Base-by-base conservation (phyloP, 176 grass and related monocot species). In the Otatea glauca region DNA sequence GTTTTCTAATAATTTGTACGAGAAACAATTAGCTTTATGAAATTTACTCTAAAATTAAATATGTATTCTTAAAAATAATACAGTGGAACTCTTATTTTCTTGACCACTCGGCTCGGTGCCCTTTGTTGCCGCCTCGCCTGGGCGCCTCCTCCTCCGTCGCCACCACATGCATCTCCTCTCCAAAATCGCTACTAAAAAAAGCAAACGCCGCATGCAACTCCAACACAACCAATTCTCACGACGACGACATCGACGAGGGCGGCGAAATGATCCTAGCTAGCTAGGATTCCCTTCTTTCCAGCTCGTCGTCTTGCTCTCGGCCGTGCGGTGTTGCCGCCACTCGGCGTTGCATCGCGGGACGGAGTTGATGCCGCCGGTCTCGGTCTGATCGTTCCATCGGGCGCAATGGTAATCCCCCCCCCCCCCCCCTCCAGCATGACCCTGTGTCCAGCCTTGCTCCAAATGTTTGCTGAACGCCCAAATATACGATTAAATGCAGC, bases 391-490 rank as follows among this genome's bases (percentile, higher is more conserved):
- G 29, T 39, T 50, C 44, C 64, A 1, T 41, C 78, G 4, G 13
- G 5, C 18, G 12, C 18, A 59, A 71, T 82, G 68, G 54, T 47
- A n/a, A n/a, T n/a, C n/a, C n/a, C n/a, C n/a, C n/a, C n/a, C n/a
- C n/a, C n/a, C n/a, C n/a, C n/a, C n/a, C n/a, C n/a, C n/a, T n/a
- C n/a, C 12, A 0, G 25, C 24, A 17, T 27, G 53, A 55, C 18
- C 53, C 17, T 21, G 53, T 21, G 53, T 9, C 6, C 2, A 21
- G 23, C 42, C 6, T 12, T 48, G 5, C 15, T 27, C 39, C 59
- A 75, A 45, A 12, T 84, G 86, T 71, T 71, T 18, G 64, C 16
- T 53, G 16, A 88, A 88, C 82, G 53, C 41, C 72, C 64, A 63
- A 61, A 15, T 27, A 34, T 34, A 12, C 61, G 32, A 14, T 45